These are phyloP conservation scores for Dorcoceras hygrometricum DNA, from an alignment of 257 asterid genomes.

Conservation along the genomic window DNA sequence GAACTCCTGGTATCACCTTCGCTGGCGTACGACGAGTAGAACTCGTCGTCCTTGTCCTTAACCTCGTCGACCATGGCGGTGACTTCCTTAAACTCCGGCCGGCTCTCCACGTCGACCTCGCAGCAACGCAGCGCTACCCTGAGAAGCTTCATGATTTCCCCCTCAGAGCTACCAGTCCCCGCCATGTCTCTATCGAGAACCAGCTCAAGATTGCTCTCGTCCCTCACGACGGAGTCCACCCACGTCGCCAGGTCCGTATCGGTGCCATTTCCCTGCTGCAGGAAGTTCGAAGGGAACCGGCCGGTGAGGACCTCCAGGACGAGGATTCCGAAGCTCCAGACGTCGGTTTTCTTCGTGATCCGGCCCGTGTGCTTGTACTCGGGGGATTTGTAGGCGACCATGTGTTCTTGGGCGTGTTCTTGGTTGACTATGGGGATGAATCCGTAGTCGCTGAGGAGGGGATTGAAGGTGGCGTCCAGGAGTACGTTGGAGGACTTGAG, in stretches of 20 bases:
- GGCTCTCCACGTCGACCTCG: constrained; percentile 43
- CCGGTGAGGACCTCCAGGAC: constrained; percentile 75
- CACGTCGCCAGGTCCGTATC: constrained; percentile 47
- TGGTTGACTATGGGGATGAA: constrained; percentile 73
- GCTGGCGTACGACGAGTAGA: constrained; percentile 32
- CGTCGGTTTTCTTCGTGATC: constrained; percentile 77
- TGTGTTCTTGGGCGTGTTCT: constrained; percentile 72
- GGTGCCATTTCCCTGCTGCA: constrained; percentile 50
- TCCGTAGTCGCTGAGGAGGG: constrained; percentile 74
- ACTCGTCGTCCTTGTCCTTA: constrained; percentile 43
- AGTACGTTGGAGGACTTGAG: constrained; percentile 87
- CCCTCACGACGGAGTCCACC: constrained; percentile 42
- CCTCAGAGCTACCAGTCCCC: constrained; percentile 31
- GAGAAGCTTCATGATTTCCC: constrained; percentile 67
- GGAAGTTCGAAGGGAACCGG: constrained; percentile 56
- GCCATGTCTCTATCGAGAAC: constrained; percentile 65
- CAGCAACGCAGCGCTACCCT: constrained; percentile 66
- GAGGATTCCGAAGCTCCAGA: constrained; percentile 80
- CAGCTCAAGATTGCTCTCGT: constrained; percentile 30
- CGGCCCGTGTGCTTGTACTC: constrained; percentile 53
- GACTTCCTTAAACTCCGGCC: constrained; percentile 66
- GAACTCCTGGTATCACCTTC: constrained; percentile 41
- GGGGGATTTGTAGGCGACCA: constrained; percentile 81
- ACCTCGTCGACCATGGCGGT: constrained; percentile 63
- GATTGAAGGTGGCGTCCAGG: constrained; percentile 41